Evolutionary conservation across 2,329 filamentous ascomycete genomes (phyloP), one percentile per base, ranked within the genome.

Genomic region (Calonectria hongkongensis): DNA sequence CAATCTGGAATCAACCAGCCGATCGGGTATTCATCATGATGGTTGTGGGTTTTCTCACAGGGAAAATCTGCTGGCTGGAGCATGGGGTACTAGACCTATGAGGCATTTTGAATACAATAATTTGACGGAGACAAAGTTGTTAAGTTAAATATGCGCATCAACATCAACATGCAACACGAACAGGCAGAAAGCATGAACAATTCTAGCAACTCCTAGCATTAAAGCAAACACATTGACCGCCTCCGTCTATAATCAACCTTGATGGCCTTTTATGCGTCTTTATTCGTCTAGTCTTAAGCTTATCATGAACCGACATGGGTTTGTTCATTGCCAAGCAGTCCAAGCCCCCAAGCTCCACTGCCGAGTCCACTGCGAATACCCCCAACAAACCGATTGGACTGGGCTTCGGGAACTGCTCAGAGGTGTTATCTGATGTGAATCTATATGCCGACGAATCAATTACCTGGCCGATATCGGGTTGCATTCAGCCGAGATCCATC

Each of bases 221-320:
- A 7, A 21, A 25, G 21, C 12, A 27, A 41, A 18, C 5, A 9
- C 7, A 7, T 41, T 60, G 25, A 60, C 33, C 13, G 13, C 25
- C 25, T 12, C 39, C n/a, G 15, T 41, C 13, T 16, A 41, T 39
- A 6, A 27, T 18, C 54, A 12, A 60, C 54, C 54, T 16, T 41
- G 54, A 60, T 28, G 36, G 54, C 33, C 13, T 41, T 6, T 0
- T 41, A 21, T 41, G 21, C 21, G 21, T 4, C 54, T 60, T 28
- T 60, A 60, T 41, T 25, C 21, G 54, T 39, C 33, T 41, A 60
- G 54, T 9, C 21, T 41, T 60, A 41, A 60, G 54, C 54, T 60
- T 60, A 60, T 60, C 54, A 36, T 28, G 15, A 21, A 39, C 27
- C 8, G 21, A 41, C 54, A 60, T 41, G 54, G 54, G 54, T 60